phyloP scores from a whole-genome alignment of 306 rosid genomes.

The Clitoria ternatea region DNA sequence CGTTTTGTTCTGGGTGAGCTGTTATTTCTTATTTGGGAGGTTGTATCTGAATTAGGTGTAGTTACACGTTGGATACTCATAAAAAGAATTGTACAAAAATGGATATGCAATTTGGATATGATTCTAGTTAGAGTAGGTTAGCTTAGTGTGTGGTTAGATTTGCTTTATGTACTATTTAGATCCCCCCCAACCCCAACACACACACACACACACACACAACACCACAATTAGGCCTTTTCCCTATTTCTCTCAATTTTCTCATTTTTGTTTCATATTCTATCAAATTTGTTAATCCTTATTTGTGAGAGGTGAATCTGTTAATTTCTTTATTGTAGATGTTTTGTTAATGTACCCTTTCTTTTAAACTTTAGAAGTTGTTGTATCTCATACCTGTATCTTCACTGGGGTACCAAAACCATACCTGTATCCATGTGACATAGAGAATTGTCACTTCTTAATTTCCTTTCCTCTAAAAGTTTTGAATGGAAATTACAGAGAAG shows the following conservation, averaged over 20 bases:
- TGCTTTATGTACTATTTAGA: not conserved
- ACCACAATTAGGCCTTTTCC: not conserved
- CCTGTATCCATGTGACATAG: not conserved
- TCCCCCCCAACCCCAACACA: too few relatives aligned
- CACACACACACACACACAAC: too few relatives aligned
- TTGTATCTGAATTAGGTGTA: not conserved
- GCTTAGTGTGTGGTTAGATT: not conserved
- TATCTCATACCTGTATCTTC: not conserved
- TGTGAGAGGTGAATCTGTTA: not conserved
- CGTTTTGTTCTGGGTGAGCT: slow-evolving; percentile 7
- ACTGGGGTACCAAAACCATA: not conserved
- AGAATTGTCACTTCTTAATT: not conserved
- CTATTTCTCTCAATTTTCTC: not conserved
- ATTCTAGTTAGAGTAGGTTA: not conserved
- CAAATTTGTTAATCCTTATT: not conserved
- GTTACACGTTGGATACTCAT: not conserved
- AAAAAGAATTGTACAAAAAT: not conserved
- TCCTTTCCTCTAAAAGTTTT: not conserved
- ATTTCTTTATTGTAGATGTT: not conserved
- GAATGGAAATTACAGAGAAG: not conserved
- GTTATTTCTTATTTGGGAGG: not conserved
- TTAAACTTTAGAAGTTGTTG: not conserved
- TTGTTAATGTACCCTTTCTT: not conserved
- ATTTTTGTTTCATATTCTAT: not conserved
- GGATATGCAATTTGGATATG: not conserved